Base-by-base conservation (phyloP, 1,284 basidiomycete species). In the Xerocomus nothofagi region DNA sequence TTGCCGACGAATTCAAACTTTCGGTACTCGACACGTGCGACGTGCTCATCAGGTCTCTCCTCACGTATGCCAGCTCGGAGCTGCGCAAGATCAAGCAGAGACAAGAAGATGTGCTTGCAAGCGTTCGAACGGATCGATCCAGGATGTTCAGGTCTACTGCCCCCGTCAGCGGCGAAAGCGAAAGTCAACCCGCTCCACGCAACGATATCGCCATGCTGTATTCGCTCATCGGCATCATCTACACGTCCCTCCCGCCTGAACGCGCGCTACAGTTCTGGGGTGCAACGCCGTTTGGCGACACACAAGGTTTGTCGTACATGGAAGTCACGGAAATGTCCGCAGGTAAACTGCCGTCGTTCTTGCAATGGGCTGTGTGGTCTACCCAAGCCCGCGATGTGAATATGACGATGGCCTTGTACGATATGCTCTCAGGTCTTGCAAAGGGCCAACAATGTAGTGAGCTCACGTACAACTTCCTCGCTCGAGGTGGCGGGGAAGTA, bases 61-160 rank as follows among this genome's bases (percentile, higher is more conserved):
- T 97, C 57, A 85, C 82, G 0, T 85, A 88, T 53, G 87, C 90
- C 8, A 91, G 88, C 12, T 87, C 89, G 0, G 89, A 95, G 65
- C 76, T 97, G n/a, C 82, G 91, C 37, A 92, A 91, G 65, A 86
- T 97, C 65, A 92, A 93, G 65, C 91, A 94, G 60, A 76, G 86
- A 34, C 93, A 97, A 65, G 94, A 97, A 68, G 94, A 97, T 63
- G 76, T 86, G 6, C 74, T 87, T 20, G 84, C 85, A 2, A 80
- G 71, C 55, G 79, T 78, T 39, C 79, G 84, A 34, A 79, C 74
- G 17, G 84, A 81, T 60, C 74, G 82, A 26, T 73, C 77, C 21
- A 70, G 81, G 48, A 69, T 68, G 49, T 72, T 75, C 49, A 78
- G 79, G 47, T 80, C 78, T 54, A 59, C 77, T 39, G 61, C 73